Evolutionary conservation across 1,284 basidiomycete genomes (phyloP), one percentile per base, ranked within the genome.

Genomic region (Boletus mariae): DNA sequence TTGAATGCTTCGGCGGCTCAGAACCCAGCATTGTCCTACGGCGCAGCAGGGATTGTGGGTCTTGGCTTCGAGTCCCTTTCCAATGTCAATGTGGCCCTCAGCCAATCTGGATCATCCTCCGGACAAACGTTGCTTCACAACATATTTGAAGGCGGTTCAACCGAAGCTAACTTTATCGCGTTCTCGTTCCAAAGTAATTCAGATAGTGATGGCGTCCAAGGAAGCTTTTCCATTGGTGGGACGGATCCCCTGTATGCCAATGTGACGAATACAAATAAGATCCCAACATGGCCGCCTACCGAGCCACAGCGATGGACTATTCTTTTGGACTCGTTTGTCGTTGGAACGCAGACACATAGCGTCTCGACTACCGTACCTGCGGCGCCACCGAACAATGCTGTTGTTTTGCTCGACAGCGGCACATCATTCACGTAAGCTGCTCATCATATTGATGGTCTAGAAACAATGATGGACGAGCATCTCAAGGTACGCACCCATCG

Each of bases 1-100:
- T 69, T 92, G 49, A 85, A 86, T 58, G 83, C 78, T 9, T 75
- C 78, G 5, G 57, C 64, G 9, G 85, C 82, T 7, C 65, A 77
- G 49, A 90, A 91, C 65, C 86, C 88, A 26, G 84, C 85, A 9
- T 72, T 88, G n/a, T 72, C 75, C 3, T 90, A 86, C 60, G 85
- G 84, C 23, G 84, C 86, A 15, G 63, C 73, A 57, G 90, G 90
- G n/a, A 82, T 92, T 60, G 69, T 83, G 34, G 89, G 89, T 15
- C 76, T 91, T n/a, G 88, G 90, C 38, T 90, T 92, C 64, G 83
- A 82, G 32, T 80, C 80, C 15, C 77, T 91, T 31, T 92, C 90
- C 3, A 78, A 72, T 37, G 78, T 92, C 45, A 86, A 90, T 63
- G 66, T 73, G 12, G 65, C 74, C 4, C 71, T 90, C 48, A 87